Evolutionary conservation across 2,329 filamentous ascomycete species (phyloP), one percentile per base, ranked within the genome.

Genomic region (Neobulgaria alba): DNA sequence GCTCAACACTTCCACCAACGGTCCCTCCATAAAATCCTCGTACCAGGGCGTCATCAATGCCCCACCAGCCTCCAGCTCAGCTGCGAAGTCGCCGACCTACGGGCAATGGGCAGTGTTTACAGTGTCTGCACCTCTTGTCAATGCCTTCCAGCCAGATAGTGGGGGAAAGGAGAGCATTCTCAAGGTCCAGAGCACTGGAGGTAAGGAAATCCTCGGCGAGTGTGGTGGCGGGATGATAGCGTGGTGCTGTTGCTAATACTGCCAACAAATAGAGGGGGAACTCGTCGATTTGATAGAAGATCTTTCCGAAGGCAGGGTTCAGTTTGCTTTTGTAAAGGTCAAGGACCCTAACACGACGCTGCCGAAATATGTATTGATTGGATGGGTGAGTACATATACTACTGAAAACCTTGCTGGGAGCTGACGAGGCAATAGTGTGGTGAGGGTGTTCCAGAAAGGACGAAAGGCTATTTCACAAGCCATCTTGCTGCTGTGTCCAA

Each of bases 401-500:
- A 37, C 18, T 21, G 15, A 23, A n/a, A 23, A 12, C 18, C 8
- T 29, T 17, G 18, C 33, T 18, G 26, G 23, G n/a, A 35, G 36
- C 57, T 60, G 43, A 60, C 48, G 43, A 10, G 37, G 17, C n/a
- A 32, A 38, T 49, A 73, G 84, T 98, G 92, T 63, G 92, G 92
- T 52, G 90, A 93, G 59, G 92, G 92, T 54, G 92, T 98, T 12
- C 92, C 92, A n/a, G 92, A 98, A 67, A 75, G 90, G 57, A 96
- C 90, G 47, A 98, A 96, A 67, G 92, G 92, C 51, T 96, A 96
- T 67, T 98, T 98, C 62, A 95, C 87, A 52, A 95, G 88, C 66
- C 90, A 98, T 65, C 70, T 92, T 35, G 81, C 84, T 46, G 82
- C 87, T 35, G 88, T 96, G 29, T 81, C 88, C 47, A 95, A 95